phyloP scores from a whole-genome alignment of 202 grass and related monocot genomes.

The Cymbopogon flexuosus region DNA sequence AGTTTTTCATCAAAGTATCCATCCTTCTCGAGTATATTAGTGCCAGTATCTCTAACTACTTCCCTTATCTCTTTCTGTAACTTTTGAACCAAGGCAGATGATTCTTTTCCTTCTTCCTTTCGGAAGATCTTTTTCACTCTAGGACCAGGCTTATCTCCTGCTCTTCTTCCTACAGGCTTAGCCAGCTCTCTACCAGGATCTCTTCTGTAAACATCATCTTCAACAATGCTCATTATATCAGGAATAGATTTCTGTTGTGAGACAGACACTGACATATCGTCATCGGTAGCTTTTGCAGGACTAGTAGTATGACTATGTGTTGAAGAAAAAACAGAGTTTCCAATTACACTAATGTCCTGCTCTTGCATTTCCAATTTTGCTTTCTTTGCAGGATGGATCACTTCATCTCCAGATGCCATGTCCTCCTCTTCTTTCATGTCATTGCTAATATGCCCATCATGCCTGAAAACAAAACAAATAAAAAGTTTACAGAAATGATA shows the following conservation, averaged over 20 bases:
- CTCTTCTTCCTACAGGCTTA: conserved; percentile 49
- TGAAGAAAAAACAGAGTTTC: conserved; percentile 35
- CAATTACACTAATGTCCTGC: conserved; percentile 26
- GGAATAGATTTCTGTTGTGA: conserved; percentile 37
- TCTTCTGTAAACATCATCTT: conserved; percentile 43
- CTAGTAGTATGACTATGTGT: conserved; percentile 21
- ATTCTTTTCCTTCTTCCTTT: conserved; percentile 58
- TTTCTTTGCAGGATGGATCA: conserved; percentile 39
- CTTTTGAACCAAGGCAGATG: conserved; percentile 62
- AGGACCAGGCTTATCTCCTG: conserved; percentile 54
- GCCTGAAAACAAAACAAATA: conserved; percentile 34
- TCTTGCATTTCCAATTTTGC: conserved; percentile 35
- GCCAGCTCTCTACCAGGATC: conserved; percentile 51
- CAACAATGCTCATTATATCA: conserved; percentile 91
- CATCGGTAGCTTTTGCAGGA: conserved; percentile 28
- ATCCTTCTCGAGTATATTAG: conserved; percentile 45
- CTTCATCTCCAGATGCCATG: conserved; percentile 27
- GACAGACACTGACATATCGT: conserved; percentile 37
- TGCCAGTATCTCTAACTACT: conserved; percentile 46
- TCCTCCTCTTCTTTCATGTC: conserved; percentile 7
- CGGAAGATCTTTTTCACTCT: conserved; percentile 92
- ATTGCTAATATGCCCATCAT: conserved; percentile 29
- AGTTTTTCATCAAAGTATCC: conserved; percentile 76
- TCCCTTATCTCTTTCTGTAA: conserved; percentile 79
- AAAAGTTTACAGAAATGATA: conserved; percentile 27